Evolutionary conservation across 371 early-diverging fungal genomes (phyloP).

Genomic region (Syncephalis fuscata): DNA sequence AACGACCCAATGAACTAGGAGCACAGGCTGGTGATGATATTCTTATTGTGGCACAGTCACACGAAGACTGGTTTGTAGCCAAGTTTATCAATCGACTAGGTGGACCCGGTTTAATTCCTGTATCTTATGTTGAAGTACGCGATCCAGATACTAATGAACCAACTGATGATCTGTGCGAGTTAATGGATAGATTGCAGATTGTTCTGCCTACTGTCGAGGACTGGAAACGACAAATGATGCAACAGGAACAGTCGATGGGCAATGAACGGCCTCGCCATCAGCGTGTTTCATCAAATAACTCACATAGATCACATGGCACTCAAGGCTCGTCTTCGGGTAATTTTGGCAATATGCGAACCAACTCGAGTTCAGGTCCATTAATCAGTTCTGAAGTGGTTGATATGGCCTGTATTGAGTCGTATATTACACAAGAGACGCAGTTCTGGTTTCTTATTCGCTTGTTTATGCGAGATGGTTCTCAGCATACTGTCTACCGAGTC

Average conservation of each 20-base stretch:
- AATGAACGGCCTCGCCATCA: not conserved
- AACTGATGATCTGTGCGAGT: slow-evolving; percentile 28
- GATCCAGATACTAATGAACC: slow-evolving; percentile 42
- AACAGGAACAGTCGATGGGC: too few relatives aligned
- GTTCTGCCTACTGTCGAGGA: slow-evolving; percentile 47
- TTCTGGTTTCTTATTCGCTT: slow-evolving; percentile 53
- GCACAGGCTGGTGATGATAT: slow-evolving; percentile 54
- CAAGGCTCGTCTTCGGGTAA: not conserved
- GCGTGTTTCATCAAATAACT: not conserved
- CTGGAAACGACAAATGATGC: slow-evolving; percentile 30
- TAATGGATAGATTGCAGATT: slow-evolving; percentile 23
- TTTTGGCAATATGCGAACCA: not conserved
- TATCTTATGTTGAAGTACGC: slow-evolving; percentile 54
- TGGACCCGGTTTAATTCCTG: slow-evolving; percentile 63
- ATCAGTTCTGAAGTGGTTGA: slow-evolving; percentile 2
- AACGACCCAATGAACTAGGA: slow-evolving; percentile 58
- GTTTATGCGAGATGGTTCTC: slow-evolving; percentile 22
- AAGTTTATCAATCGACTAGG: slow-evolving; percentile 47
- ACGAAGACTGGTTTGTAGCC: slow-evolving; percentile 69
- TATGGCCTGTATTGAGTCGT: slow-evolving; percentile 36
- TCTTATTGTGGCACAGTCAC: slow-evolving; percentile 62
- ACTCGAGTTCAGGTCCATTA: not conserved
- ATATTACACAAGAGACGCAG: slow-evolving; percentile 36
- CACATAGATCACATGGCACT: slow-evolving; percentile 3
- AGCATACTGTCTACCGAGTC: slow-evolving; percentile 40